phyloP scores from a whole-genome alignment of 306 rosid genomes.

The Cicer chorassanicum region DNA sequence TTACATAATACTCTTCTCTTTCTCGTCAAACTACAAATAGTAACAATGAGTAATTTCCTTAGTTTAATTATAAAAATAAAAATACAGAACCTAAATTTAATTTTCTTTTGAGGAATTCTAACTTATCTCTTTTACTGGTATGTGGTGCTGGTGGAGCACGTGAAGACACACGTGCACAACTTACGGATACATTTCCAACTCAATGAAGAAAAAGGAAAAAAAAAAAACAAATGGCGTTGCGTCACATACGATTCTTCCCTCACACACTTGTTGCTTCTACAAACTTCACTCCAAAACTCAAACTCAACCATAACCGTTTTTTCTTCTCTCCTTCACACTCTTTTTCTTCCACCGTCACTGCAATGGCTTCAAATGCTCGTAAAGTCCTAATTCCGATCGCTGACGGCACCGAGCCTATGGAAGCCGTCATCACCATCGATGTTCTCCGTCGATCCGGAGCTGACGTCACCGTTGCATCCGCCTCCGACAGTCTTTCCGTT shows the following conservation, averaged over 20 bases:
- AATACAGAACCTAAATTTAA: too few species aligned
- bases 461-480: constrained; percentile 83
- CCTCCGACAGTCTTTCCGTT: constrained; percentile 62
- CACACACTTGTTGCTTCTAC: constrained; percentile 30
- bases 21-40: too few species aligned
- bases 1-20: too few species aligned
- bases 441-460: constrained; percentile 95
- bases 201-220: not conserved
- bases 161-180: not conserved
- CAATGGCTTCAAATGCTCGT: constrained; percentile 22
- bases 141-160: not conserved
- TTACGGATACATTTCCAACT: not conserved
- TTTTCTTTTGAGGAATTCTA: too few species aligned
- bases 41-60: too few species aligned
- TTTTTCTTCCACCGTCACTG: constrained; percentile 19
- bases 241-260: constrained; percentile 42
- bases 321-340: not conserved
- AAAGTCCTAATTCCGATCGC: constrained; percentile 91
- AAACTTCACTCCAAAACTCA: constrained; percentile 40
- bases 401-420: constrained; percentile 87
- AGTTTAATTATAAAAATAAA: too few species aligned
- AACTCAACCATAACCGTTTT: constrained; percentile 26
- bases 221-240: constrained; percentile 52
- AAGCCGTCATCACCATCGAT: constrained; percentile 81
- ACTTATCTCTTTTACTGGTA: too few species aligned